These are phyloP conservation scores for Lithospermum erythrorhizon DNA, from an alignment of 257 asterid species.

Conservation along the genomic window DNA sequence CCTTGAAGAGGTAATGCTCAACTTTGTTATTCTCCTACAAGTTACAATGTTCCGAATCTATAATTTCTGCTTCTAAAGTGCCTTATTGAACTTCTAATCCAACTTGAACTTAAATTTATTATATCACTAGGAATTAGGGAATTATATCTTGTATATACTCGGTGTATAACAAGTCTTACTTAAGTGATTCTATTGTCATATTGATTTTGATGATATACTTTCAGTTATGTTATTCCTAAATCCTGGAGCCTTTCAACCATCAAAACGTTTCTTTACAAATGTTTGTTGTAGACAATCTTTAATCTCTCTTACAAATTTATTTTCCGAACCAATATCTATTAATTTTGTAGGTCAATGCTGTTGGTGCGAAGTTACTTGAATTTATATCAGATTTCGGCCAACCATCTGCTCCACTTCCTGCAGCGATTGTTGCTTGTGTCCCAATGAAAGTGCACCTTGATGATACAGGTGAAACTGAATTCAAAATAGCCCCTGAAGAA, in stretches of 20 bases:
- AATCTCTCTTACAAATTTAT: neutral
- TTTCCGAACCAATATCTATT: constrained; percentile 2
- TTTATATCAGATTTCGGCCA: constrained; percentile 88
- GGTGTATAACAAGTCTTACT: no score
- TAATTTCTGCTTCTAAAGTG: no score
- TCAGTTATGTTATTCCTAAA: neutral
- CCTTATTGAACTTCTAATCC: no score
- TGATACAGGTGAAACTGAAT: constrained; percentile 82
- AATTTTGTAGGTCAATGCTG: constrained; percentile 63
- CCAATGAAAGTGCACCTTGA: constrained; percentile 74
- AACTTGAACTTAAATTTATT: no score
- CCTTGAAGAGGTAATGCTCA: constrained; percentile 71
- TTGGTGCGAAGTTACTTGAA: constrained; percentile 91
- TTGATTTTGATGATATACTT: neutral
- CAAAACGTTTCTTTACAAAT: neutral
- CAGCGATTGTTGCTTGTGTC: constrained; percentile 97
- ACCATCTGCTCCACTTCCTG: constrained; percentile 86
- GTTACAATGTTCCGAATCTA: neutral
- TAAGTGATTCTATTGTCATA: no score
- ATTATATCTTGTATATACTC: no score
- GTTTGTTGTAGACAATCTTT: neutral
- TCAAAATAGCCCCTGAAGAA: constrained; percentile 69
- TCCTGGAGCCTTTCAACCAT: neutral
- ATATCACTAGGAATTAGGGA: no score
- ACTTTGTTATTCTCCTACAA: neutral